Evolutionary conservation across 305 asterid species (phyloP).

Genomic region (Solanum aculeatissimum): DNA sequence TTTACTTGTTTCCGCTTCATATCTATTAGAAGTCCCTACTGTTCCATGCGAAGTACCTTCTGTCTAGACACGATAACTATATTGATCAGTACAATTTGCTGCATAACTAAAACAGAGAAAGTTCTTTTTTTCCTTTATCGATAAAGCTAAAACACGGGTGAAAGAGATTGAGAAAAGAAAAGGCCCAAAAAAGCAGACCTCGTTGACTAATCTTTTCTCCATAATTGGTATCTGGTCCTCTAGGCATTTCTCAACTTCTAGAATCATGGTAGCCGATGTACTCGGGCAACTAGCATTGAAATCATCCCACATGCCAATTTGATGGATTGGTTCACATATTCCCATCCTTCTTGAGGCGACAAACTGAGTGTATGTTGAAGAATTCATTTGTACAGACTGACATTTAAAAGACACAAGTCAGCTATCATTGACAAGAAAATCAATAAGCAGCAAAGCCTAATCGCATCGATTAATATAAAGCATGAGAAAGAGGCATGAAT

Average conservation of each 20-base stretch:
- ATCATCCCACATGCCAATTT: slow-evolving; percentile 65
- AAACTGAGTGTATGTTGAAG: slow-evolving; percentile 45
- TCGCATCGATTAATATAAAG: background rate
- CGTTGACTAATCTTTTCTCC: background rate
- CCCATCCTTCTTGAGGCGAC: slow-evolving; percentile 74
- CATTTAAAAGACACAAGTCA: background rate
- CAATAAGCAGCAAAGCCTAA: background rate
- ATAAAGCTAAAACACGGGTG: background rate
- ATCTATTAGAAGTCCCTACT: slow-evolving; percentile 44
- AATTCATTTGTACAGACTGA: slow-evolving; percentile 46
- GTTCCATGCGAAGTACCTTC: slow-evolving; percentile 72
- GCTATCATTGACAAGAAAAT: background rate
- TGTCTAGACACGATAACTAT: slow-evolving; percentile 26
- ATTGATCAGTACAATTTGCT: slow-evolving; percentile 2
- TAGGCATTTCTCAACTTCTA: slow-evolving; percentile 36
- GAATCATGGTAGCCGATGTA: slow-evolving; percentile 34
- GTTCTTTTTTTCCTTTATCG: background rate
- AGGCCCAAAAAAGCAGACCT: background rate
- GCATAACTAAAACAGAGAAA: background rate
- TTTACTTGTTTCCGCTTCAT: slow-evolving; percentile 56
- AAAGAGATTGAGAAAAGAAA: background rate
- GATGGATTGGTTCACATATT: slow-evolving; percentile 59
- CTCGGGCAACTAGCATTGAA: slow-evolving; percentile 47
- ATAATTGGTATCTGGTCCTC: slow-evolving; percentile 42
- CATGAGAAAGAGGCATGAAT: background rate